Evolutionary conservation across 1,284 basidiomycete species (phyloP).

Genomic region (Leccinum griseonigrum): DNA sequence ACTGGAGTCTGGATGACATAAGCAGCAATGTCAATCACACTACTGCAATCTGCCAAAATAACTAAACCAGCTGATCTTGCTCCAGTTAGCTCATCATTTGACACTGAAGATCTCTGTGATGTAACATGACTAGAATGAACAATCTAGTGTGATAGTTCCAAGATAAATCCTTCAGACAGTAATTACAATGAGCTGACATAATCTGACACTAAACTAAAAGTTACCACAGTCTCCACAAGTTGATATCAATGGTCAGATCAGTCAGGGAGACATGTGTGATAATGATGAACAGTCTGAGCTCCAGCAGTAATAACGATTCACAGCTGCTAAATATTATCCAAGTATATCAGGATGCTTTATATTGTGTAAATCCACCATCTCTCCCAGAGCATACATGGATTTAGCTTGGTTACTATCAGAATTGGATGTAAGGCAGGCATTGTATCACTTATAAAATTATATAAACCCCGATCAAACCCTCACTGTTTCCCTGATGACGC

Average conservation of each 20-base stretch:
- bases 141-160: not conserved
- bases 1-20: too few relatives aligned
- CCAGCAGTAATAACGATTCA: not conserved
- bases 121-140: not conserved
- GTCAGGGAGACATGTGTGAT: not conserved
- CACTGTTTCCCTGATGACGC: not conserved
- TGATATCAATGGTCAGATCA: not conserved
- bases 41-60: too few relatives aligned
- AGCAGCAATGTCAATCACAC: too few relatives aligned
- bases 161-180: not conserved
- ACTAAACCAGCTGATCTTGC: too few relatives aligned
- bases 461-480: not conserved
- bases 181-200: not conserved
- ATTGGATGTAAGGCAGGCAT: not conserved
- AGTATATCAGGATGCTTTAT: not conserved
- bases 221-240: not conserved
- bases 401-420: not conserved
- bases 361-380: not conserved
- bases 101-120: not conserved
- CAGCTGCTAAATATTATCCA: not conserved
- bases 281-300: not conserved
- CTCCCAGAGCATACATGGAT: not conserved
- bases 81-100: not conserved
- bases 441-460: not conserved
- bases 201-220: not conserved